Percentiles rank a stretch among this genome's conserved stretches.
phyloP scores from a whole-genome alignment of 2,329 filamentous ascomycete genomes.

The Penicillium sp. region DNA sequence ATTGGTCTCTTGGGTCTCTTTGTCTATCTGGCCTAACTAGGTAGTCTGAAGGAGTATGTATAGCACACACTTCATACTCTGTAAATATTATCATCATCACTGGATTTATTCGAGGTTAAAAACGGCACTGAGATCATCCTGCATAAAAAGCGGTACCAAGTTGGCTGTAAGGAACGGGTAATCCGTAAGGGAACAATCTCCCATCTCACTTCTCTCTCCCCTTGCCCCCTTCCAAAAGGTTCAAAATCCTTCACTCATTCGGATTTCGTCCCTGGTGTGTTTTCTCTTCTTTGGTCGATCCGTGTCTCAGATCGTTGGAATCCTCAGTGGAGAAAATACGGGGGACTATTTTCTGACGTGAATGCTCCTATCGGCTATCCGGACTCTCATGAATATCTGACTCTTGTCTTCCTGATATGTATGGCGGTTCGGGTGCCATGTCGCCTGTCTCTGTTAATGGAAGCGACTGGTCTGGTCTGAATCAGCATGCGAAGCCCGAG shows the following conservation, averaged over 20 bases:
- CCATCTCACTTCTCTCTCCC: conserved; percentile 6
- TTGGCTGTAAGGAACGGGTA: conserved; percentile 18
- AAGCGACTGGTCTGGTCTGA: conserved; percentile 76
- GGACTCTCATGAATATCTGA: conserved; percentile 1
- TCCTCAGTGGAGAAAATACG: conserved; percentile 9
- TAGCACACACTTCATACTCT: no score
- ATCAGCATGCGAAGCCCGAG: conserved; percentile 61
- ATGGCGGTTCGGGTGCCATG: conserved; percentile 72
- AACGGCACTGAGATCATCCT: neutral
- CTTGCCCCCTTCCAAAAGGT: conserved; percentile 5
- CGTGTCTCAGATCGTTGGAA: conserved; percentile 20
- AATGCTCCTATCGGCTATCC: conserved; percentile 5
- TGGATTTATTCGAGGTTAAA: neutral
- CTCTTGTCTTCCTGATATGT: conserved; percentile 58
- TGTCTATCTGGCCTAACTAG: no score
- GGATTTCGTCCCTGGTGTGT: conserved; percentile 14
- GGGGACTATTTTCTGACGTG: conserved; percentile 1
- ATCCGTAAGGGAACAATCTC: conserved; percentile 16
- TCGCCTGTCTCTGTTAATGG: conserved; percentile 80
- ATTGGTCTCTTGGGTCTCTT: no score
- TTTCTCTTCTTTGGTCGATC: neutral
- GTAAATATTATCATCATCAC: no score
- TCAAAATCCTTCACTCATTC: conserved; percentile 33
- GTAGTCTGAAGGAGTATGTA: no score
- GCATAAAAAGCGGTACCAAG: neutral